Evolutionary conservation across 768 basidiomycete species (phyloP).

Genomic region (Amanita polypyramis): DNA sequence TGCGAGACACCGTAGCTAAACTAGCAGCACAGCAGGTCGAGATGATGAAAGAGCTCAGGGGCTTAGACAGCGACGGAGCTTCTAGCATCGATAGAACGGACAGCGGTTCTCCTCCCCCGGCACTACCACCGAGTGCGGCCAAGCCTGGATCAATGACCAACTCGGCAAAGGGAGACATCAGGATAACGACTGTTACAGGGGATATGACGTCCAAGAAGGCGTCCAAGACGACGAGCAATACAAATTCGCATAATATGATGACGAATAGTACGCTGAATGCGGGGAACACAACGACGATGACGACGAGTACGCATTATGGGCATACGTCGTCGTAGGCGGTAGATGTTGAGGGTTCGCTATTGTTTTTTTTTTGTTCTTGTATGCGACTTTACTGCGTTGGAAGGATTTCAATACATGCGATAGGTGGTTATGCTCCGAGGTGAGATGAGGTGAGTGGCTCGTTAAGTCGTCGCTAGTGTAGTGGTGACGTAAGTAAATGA

Average conservation of each 20-base stretch:
- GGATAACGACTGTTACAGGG: neutral
- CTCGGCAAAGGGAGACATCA: neutral
- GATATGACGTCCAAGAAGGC: neutral
- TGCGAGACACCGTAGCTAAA: slow-evolving; percentile 3
- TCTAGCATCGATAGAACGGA: neutral
- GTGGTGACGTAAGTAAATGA: neutral
- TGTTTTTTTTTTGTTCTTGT: too few relatives aligned
- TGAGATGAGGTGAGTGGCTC: too few relatives aligned
- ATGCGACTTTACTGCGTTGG: too few relatives aligned
- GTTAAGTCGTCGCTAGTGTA: too few relatives aligned
- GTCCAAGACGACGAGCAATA: neutral
- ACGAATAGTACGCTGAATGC: slow-evolving; percentile 1
- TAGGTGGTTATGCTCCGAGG: too few relatives aligned
- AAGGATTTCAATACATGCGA: too few relatives aligned
- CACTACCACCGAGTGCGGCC: neutral
- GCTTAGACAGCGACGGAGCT: neutral
- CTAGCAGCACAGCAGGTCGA: slow-evolving; percentile 5
- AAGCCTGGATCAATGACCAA: neutral
- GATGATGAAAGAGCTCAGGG: slow-evolving; percentile 2
- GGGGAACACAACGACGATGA: neutral
- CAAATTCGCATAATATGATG: slow-evolving; percentile 1
- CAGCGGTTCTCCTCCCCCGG: neutral
- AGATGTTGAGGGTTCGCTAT: neutral
- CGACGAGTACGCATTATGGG: neutral
- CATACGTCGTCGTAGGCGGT: neutral